Conservation (phyloP, 257 asterid species). For the Solanum clarkiae region DNA sequence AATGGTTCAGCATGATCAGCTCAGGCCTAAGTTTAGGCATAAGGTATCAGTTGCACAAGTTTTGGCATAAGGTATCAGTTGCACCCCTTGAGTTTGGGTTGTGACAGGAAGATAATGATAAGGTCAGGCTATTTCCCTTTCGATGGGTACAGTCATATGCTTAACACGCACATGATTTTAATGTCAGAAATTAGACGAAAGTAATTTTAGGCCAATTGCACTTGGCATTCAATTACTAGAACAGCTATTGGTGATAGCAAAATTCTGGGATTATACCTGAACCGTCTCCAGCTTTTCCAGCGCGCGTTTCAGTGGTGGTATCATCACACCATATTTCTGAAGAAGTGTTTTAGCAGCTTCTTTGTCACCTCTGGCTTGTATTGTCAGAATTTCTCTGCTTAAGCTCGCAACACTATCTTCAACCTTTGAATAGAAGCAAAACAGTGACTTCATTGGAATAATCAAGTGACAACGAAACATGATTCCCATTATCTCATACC, state of each 20-base stretch:
- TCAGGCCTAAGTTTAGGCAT: no score
- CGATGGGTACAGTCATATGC: not conserved
- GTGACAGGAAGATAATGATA: not conserved
- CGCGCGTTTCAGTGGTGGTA: slow-evolving; percentile 48
- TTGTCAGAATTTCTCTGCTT: slow-evolving; percentile 75
- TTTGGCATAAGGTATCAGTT: no score
- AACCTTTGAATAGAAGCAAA: slow-evolving; percentile 31
- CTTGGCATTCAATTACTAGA: not conserved
- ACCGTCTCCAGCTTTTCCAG: slow-evolving; percentile 56
- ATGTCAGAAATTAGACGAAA: not conserved
- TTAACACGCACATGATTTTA: not conserved
- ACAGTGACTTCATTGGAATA: not conserved
- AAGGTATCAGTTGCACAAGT: no score
- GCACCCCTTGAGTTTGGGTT: no score
- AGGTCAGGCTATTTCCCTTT: not conserved
- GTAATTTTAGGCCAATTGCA: not conserved
- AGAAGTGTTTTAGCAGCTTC: slow-evolving; percentile 53
- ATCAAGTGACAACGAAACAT: not conserved
- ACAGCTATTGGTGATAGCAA: not conserved
- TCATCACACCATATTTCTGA: slow-evolving; percentile 36
- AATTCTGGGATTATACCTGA: slow-evolving; percentile 30
- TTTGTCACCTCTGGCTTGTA: slow-evolving; percentile 92
- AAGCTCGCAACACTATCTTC: slow-evolving; percentile 74
- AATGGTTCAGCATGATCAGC: no score
- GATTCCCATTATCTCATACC: slow-evolving; percentile 29